phyloP scores from a whole-genome alignment of 1,284 basidiomycete genomes.

The Thelephora terrestris region DNA sequence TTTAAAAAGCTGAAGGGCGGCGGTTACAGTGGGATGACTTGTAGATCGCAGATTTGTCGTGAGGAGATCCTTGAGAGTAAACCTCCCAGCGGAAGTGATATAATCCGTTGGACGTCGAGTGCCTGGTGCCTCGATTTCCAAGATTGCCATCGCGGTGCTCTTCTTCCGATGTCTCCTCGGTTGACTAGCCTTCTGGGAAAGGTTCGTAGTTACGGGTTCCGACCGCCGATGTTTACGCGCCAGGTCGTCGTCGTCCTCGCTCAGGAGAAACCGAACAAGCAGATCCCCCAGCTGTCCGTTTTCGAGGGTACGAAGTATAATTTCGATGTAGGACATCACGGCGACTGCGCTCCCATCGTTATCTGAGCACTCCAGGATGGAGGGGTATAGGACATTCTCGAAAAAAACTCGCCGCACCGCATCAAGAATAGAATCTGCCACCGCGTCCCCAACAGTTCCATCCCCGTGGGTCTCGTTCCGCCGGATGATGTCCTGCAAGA shows the following conservation, averaged over 20 bases:
- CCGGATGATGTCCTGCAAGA: constrained; percentile 80
- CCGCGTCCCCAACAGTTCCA: constrained; percentile 56
- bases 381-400: constrained; percentile 89
- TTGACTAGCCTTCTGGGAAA: constrained; percentile 29
- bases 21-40: constrained; percentile 53
- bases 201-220: constrained; percentile 29
- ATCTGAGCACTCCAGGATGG: constrained; percentile 89
- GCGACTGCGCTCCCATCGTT: constrained; percentile 90
- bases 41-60: constrained; percentile 67
- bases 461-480: constrained; percentile 44
- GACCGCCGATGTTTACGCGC: constrained; percentile 31
- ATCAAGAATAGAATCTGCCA: constrained; percentile 73
- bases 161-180: constrained; percentile 51
- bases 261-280: constrained; percentile 73
- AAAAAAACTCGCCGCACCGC: constrained; percentile 82
- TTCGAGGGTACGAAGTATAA: constrained; percentile 71
- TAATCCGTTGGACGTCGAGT: constrained; percentile 64
- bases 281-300: constrained; percentile 60
- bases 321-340: constrained; percentile 93
- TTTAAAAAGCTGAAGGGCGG: constrained; percentile 73
- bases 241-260: constrained; percentile 69
- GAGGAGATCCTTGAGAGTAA: constrained; percentile 83
- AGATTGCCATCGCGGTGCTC: constrained; percentile 75
- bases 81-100: constrained; percentile 77
- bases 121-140: constrained; percentile 75